Evolutionary conservation across 2,329 filamentous ascomycete species (phyloP), one percentile per base, ranked within the genome.

Genomic region (Fusarium sp.): DNA sequence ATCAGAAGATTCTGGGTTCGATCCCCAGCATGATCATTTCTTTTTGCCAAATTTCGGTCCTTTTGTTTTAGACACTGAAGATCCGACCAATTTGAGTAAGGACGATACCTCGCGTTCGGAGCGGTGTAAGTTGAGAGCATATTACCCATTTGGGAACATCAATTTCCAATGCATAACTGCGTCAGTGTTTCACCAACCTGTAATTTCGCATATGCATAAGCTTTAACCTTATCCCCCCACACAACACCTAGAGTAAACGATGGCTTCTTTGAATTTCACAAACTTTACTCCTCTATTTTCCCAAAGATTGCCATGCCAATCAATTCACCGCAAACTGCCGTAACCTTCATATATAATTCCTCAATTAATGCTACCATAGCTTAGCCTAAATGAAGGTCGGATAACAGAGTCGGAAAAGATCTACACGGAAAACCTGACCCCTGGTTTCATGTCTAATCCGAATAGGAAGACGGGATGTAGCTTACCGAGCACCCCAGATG

Each of bases 1-100:
- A 68, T 68, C 65, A 68, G 65, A 68, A 68, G 65, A 68, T 68
- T 68, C 64, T 68, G 64, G 65, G 65, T 68, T 68, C 65, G 64
- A 68, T 68, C 65, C 65, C 64, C 64, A 68, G 58, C 65, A 54
- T 68, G 64, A 68, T 68, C 65, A 68, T 27, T 30, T 5, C 16
- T 59, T 64, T 64, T 64, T 59, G 20, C 20, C 27, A 15, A 1
- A 14, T 32, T 2, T 24, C 2, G 8, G 11, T 9, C 29, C 10
- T 14, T 9, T 27, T 7, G 10, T n/a, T 8, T 9, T 20, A n/a
- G 9, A 9, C 4, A 15, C 12, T 8, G 42, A 4, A 16, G 8
- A 34, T 34, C 30, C 2, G 4, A 3, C 30, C 8, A 34, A 16
- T 34, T 34, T 4, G 8, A 34, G 30, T 9, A 16, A 16, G 8